Evolutionary conservation across 768 basidiomycete genomes (phyloP), one percentile per base, ranked within the genome.

Genomic region (Fistulinella prunicolor): DNA sequence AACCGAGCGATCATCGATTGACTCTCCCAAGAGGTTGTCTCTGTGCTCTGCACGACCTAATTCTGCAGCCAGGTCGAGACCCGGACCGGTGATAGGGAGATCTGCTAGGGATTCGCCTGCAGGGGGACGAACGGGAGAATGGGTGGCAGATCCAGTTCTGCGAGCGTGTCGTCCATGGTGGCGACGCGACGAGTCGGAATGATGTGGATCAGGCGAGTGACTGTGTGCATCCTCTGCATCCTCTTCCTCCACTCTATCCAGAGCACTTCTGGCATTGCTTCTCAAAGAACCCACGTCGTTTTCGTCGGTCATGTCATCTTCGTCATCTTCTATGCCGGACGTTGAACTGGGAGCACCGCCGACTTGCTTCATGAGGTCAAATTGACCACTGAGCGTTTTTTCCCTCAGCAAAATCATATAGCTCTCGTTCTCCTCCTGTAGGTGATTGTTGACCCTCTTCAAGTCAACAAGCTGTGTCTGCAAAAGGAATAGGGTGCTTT

Each of bases 381-480:
- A 90, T 58, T 89, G 87, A 4, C 95, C 95, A 55, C 78, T 93
- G 37, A 98, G 68, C 0, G 96, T 97, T 72, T 81, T 85, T 70
- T 98, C 94, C 52, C 90, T 77, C 21, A 98, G 71, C 32, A 99
- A 77, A 53, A 94, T 90, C 79, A 95, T 92, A 72, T 93, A 99
- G 42, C 89, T 89, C 69, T 96, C 94, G 66, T 97, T 99, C 58
- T 98, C 94, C 67, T 98, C 94, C 68, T 94, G 91, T 34, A 93
- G 67, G 54, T 86, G 82, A 54, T 85, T 79, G 64, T 96, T 96
- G 51, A 94, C 86, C 46, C 88, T 74, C 69, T 93, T 90, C 44
- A 97, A 69, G 61, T 97, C 94, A 28, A 85, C 74, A 10, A 96
- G 75, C 61, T 97, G 93, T 3, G 81, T 79, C 65, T 90, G 88